Conservation (phyloP, 1,284 basidiomycete genomes). For the Melampsora americana region DNA sequence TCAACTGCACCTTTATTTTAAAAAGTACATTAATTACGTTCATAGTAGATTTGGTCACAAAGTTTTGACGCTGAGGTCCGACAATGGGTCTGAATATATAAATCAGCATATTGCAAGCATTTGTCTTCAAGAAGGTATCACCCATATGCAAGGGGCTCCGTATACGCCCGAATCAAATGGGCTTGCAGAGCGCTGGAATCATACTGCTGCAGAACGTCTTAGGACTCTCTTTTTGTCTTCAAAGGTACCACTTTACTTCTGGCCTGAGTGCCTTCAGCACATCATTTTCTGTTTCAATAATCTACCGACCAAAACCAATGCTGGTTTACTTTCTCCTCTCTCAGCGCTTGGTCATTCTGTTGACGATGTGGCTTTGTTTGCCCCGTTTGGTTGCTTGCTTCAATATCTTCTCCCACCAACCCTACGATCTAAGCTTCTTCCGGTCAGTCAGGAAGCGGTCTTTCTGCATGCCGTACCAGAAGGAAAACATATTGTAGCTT, state of each 20-base stretch:
- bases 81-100: conserved; percentile 11
- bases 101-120: neutral
- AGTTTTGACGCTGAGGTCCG: too few species aligned
- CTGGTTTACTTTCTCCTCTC: neutral
- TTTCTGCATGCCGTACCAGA: neutral
- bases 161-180: conserved; percentile 4
- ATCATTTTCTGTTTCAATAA: too few species aligned
- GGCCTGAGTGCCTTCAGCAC: too few species aligned
- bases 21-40: conserved; percentile 47
- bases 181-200: neutral
- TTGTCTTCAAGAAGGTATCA: neutral
- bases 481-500: too few species aligned
- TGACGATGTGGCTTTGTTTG: neutral
- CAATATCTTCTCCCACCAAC: neutral
- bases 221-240: neutral
- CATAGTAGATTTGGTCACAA: neutral
- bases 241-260: neutral
- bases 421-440: neutral
- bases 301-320: too few species aligned
- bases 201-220: neutral
- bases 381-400: neutral
- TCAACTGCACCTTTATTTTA: too few species aligned
- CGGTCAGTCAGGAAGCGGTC: neutral
- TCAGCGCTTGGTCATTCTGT: neutral
- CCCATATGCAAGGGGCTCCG: too few species aligned